Percentiles rank a stretch among this genome's conserved stretches.
phyloP scores from a whole-genome alignment of 208 protist genomes.

The Tritrichomonas musculus region DNA sequence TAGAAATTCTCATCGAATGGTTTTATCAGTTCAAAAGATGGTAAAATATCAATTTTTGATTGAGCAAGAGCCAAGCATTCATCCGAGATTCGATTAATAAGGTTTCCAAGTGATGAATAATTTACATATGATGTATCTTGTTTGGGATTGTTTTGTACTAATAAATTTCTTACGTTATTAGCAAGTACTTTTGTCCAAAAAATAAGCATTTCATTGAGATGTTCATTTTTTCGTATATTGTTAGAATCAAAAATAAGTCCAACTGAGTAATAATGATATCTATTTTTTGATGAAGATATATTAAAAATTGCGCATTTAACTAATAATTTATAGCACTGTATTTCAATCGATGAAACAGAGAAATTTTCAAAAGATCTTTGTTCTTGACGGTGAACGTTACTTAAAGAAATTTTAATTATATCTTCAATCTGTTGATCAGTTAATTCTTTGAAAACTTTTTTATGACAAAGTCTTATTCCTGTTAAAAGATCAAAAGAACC shows the following conservation, averaged over 20 bases:
- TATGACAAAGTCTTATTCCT: not conserved
- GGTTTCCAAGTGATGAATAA: not conserved
- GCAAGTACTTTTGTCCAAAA: not conserved
- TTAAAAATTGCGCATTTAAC: not conserved
- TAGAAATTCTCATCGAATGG: not conserved
- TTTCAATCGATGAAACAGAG: not conserved
- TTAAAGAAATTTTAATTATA: not conserved
- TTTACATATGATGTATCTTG: too few species aligned
- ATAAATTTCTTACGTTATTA: not conserved
- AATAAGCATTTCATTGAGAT: not conserved
- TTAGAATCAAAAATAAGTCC: not conserved
- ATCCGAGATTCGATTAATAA: not conserved
- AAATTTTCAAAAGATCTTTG: not conserved
- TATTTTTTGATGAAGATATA: not conserved
- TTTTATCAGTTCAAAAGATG: not conserved
- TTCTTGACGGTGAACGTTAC: not conserved
- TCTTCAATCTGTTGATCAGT: not conserved
- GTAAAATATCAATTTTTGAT: not conserved
- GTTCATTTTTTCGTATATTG: not conserved
- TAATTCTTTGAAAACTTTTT: not conserved
- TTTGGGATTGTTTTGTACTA: not conserved
- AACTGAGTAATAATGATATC: not conserved
- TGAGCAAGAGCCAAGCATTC: not conserved
- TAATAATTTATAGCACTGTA: not conserved
- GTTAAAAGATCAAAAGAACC: not conserved